Evolutionary conservation across 352 stramenopile species (phyloP).

Genomic region (Pythium aquatile): DNA sequence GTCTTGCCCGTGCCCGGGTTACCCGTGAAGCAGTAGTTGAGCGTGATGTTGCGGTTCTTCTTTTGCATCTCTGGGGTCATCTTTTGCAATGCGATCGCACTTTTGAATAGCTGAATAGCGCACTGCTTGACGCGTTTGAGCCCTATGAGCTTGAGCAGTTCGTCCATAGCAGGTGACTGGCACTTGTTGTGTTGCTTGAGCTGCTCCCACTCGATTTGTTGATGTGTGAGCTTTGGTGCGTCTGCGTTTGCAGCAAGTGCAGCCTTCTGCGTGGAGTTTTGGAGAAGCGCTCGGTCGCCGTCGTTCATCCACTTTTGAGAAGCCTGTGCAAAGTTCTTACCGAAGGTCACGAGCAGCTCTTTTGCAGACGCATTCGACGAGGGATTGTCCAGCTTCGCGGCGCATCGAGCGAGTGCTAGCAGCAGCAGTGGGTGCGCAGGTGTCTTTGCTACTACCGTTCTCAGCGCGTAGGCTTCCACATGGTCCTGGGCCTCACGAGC

Average conservation of each 20-base stretch:
- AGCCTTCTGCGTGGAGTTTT: neutral
- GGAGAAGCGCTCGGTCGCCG: neutral
- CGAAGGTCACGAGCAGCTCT: neutral
- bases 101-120: slow-evolving; percentile 76
- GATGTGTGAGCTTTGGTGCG: slow-evolving; percentile 13
- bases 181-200: slow-evolving; percentile 48
- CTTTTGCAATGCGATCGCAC: slow-evolving; percentile 48
- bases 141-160: slow-evolving; percentile 77
- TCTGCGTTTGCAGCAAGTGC: neutral
- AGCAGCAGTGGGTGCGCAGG: slow-evolving; percentile 56
- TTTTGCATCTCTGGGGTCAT: slow-evolving; percentile 44
- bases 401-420: slow-evolving; percentile 47
- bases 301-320: neutral
- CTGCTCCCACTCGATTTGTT: slow-evolving; percentile 56
- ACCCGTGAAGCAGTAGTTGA: slow-evolving; percentile 78
- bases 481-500: slow-evolving; percentile 26
- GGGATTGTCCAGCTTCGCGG: slow-evolving; percentile 13
- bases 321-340: neutral
- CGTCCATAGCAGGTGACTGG: slow-evolving; percentile 72
- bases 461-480: slow-evolving; percentile 43
- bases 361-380: neutral
- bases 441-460: slow-evolving; percentile 3
- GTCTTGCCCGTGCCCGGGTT: slow-evolving; percentile 80
- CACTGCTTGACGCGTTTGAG: slow-evolving; percentile 79
- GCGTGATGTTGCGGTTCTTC: slow-evolving; percentile 65